Base-by-base conservation (phyloP, 371 early-diverging fungal species). In the Amoeboaphelidium protococcarum region DNA sequence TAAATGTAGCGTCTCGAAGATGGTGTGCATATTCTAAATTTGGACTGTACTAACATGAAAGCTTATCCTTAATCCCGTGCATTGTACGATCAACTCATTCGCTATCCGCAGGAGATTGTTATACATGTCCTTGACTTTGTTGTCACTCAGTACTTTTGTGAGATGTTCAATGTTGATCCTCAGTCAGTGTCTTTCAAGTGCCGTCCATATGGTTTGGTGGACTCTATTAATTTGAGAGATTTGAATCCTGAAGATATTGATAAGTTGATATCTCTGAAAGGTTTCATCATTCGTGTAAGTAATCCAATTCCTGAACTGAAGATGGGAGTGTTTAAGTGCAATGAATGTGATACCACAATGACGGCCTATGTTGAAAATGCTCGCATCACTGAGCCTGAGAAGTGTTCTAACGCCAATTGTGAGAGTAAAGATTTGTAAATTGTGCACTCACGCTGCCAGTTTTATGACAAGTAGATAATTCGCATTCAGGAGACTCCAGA, bases 401-500 rank as follows among this genome's bases (percentile, higher is more conserved):
- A 69, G 42, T 99, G 99, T 60, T 73, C 79, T 26, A 71, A 74
- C 52, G 60, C 67, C n/a, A 66, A 66, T 20, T 95, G 96, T 60
- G 62, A n/a, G n/a, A n/a, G 76, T 26, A 81, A 83, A 58, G 72
- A 82, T 2, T 79, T 95, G 76, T 65, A 67, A 21, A 54, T 99
- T 45, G 69, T 90, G 27, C 94, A 92, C 57, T 88, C 90, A 61
- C 79, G 89, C 24, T 90, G 91, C 55, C 54, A 64, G 10, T 99
- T 90, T 58, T 71, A 80, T 2, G 90, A 97, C 61, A 98, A 94
- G 63, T 99, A 99, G 67, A 74, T 96, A 10, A 72, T 77, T 49
- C 71, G 86, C 49, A 66, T 99, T 59, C 99, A 99, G 61, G 99
- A 99, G 62, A 94, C 97, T 22, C 97, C 98, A 41, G 96, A 97